Conservation (phyloP, 306 rosid species). For the Lagenaria siceraria region DNA sequence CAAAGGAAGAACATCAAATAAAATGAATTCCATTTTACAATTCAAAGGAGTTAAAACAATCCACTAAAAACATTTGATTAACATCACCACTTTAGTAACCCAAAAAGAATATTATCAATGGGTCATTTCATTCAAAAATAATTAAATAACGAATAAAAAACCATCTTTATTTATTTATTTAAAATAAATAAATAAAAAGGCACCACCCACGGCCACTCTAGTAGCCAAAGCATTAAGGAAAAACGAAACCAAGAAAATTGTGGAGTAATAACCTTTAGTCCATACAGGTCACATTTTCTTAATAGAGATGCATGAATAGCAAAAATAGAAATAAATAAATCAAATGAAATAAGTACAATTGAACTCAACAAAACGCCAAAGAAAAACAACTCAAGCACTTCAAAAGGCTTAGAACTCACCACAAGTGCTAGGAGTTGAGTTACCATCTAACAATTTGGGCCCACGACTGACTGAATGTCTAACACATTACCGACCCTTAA, state of each 20-base stretch:
- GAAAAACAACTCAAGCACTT: background rate
- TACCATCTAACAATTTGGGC: background rate
- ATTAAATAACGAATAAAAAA: background rate
- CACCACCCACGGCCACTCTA: background rate
- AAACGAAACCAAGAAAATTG: background rate
- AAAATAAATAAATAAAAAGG: background rate
- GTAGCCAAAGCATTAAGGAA: background rate
- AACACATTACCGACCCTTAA: background rate
- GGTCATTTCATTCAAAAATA: background rate
- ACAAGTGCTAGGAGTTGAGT: background rate
- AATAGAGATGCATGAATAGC: background rate
- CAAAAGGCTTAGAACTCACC: background rate
- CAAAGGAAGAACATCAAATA: conserved; percentile 11
- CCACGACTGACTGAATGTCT: background rate
- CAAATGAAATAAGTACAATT: background rate
- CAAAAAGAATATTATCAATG: background rate
- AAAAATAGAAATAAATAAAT: background rate
- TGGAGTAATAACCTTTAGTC: background rate
- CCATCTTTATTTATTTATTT: background rate
- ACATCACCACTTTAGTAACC: background rate
- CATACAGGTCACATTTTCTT: background rate
- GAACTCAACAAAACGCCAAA: background rate
- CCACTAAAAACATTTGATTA: background rate
- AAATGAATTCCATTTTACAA: background rate
- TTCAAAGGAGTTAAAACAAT: background rate